A percentile compares a stretch with the other conserved stretches of the same genome.
phyloP scores from a whole-genome alignment of 2,329 filamentous ascomycete genomes.

The Phymatotrichopsis omnivora region DNA sequence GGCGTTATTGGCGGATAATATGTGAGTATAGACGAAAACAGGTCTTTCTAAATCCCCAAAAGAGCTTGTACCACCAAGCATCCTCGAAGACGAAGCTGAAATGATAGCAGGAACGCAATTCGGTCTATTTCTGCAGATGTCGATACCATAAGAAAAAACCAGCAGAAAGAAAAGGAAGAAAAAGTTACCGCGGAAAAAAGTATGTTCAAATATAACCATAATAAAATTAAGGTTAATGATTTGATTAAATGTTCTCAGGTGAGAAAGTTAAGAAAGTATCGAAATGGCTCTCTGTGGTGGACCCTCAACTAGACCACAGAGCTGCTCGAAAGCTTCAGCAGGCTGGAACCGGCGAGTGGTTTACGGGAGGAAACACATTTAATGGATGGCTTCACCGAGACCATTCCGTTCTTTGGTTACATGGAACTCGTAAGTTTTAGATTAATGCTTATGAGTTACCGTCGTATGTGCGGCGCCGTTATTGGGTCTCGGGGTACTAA shows the following conservation, averaged over 20 bases:
- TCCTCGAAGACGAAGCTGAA: too few species aligned
- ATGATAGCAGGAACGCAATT: background rate
- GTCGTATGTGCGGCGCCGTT: too few species aligned
- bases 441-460: background rate
- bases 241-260: background rate
- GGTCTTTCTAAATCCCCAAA: too few species aligned
- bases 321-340: constrained; percentile 1
- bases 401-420: constrained; percentile 13
- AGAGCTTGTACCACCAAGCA: too few species aligned
- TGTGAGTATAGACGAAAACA: too few species aligned
- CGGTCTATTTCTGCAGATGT: background rate
- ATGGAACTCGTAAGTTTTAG: constrained; percentile 9
- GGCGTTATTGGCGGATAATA: constrained; percentile 3
- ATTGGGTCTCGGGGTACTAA: too few species aligned
- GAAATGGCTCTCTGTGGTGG: constrained; percentile 3
- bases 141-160: background rate
- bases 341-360: constrained; percentile 7
- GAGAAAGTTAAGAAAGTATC: background rate
- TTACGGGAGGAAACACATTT: constrained; percentile 1
- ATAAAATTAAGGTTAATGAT: too few species aligned
- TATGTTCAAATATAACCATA: background rate
- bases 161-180: background rate
- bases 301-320: constrained; percentile 2
- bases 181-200: background rate
- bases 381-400: background rate